Evolutionary conservation across 2,329 filamentous ascomycete genomes (phyloP), one percentile per base, ranked within the genome.

Genomic region (Diplocarpon mali): DNA sequence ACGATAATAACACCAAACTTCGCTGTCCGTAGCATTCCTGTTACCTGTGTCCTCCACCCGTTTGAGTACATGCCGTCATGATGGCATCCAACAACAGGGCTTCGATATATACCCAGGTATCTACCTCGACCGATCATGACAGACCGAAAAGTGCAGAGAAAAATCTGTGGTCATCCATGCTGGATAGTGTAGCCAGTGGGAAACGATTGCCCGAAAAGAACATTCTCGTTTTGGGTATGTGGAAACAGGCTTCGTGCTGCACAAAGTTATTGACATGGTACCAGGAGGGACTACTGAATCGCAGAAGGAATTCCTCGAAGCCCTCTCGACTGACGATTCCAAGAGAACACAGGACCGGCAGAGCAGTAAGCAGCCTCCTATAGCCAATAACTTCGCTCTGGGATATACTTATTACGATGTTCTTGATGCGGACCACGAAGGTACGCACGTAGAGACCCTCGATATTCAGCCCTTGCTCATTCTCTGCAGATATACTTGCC

Each of bases 351-450:
- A 69, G 54, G 78, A 74, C 64, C 72, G 69, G 58, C 72, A 72
- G 61, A 71, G 60, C 57, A 70, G 60, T 55, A 80, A 76, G 62
- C 74, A 75, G 49, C 83, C 86, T 2, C 86, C 87, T 16, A 76
- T 95, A 59, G 89, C 89, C 44, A 95, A 95, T 61, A 84, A 83
- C 61, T 95, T 94, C 65, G 89, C 89, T 10, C 68, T 95, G 48
- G 89, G 89, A 41, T 95, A 95, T 63, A 95, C 89, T 43, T 95
- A 95, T 66, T 87, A 93, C 63, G 87, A 95, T 65, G 87, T 95
- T 31, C 72, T 95, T 31, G 89, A 95, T 64, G 83, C 86, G 45
- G 89, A 95, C 62, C 88, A 94, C 64, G 90, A 95, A 71, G 85
- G 85, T 88, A 65, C 47, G 65, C 58, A 14, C n/a, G 14, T 15